Evolutionary conservation across 2,329 filamentous ascomycete species (phyloP).

Genomic region (Nigrograna mackinnonii): DNA sequence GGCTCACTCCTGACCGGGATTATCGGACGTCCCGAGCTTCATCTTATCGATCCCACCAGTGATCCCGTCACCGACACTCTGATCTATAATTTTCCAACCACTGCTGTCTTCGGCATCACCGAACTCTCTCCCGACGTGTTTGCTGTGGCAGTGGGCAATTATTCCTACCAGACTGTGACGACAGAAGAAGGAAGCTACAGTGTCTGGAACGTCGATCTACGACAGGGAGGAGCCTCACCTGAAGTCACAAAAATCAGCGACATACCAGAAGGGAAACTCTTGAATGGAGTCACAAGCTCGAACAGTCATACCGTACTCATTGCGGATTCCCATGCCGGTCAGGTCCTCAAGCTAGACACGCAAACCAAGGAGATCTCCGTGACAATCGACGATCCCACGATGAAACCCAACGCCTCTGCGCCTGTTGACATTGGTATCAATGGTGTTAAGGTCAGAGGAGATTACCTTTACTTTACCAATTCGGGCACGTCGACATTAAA

Average conservation of each 20-base stretch:
- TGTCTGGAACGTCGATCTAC: conserved; percentile 24
- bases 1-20: conserved; percentile 40
- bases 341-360: conserved; percentile 16
- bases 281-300: conserved; percentile 27
- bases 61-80: conserved; percentile 18
- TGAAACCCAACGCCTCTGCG: conserved; percentile 12
- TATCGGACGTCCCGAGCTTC: conserved; percentile 34
- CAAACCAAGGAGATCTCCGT: conserved; percentile 10
- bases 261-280: conserved; percentile 11
- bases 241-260: conserved; percentile 14
- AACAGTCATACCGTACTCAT: conserved; percentile 20
- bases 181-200: conserved; percentile 9
- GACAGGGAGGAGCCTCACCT: neutral
- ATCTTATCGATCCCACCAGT: conserved; percentile 33
- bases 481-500: conserved; percentile 9
- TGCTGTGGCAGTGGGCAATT: conserved; percentile 30
- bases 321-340: conserved; percentile 23
- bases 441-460: conserved; percentile 18
- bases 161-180: conserved; percentile 5
- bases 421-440: conserved; percentile 21
- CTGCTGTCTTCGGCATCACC: conserved; percentile 40
- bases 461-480: conserved; percentile 25
- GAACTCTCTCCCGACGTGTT: conserved; percentile 37
- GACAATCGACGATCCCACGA: conserved; percentile 13
- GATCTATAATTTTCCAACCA: conserved; percentile 28